Evolutionary conservation across 2,329 filamentous ascomycete species (phyloP).

Genomic region (Trichophyton verrucosum): DNA sequence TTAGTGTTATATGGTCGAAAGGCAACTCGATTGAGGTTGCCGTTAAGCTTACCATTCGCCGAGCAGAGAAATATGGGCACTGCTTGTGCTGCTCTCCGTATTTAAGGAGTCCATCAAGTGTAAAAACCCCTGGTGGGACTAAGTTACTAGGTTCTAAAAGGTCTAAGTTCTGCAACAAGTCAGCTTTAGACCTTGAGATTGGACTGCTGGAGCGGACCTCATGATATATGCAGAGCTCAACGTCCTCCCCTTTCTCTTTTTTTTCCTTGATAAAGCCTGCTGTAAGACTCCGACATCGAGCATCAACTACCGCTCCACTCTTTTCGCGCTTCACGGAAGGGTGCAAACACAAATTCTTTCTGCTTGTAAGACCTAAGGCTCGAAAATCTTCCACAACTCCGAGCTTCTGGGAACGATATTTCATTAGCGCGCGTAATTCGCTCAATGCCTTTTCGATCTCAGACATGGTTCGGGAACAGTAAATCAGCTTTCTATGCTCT

Average conservation of each 20-base stretch:
- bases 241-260: conserved; percentile 86
- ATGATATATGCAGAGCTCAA: conserved; percentile 90
- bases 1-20: conserved; percentile 13
- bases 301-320: conserved; percentile 85
- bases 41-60: conserved; percentile 62
- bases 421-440: conserved; percentile 86
- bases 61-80: conserved; percentile 91
- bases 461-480: conserved; percentile 98
- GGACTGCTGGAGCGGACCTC: conserved; percentile 46
- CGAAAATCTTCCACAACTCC: conserved; percentile 86
- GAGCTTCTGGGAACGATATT: conserved; percentile 80
- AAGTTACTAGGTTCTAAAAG: conserved; percentile 89
- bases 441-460: conserved; percentile 96
- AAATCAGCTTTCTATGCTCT: conserved; percentile 90
- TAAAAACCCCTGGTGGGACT: conserved; percentile 90
- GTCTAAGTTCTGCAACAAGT: conserved; percentile 60
- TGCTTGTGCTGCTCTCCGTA: conserved; percentile 95
- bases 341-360: conserved; percentile 94
- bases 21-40: not conserved
- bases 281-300: conserved; percentile 87
- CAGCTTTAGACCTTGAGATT: conserved; percentile 12
- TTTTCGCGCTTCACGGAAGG: conserved; percentile 94
- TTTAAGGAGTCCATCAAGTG: conserved; percentile 71
- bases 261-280: conserved; percentile 97
- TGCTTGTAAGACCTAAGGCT: conserved; percentile 81